Evolutionary conservation across 2,329 filamentous ascomycete species (phyloP).

Genomic region (Pseudocercospora musae): DNA sequence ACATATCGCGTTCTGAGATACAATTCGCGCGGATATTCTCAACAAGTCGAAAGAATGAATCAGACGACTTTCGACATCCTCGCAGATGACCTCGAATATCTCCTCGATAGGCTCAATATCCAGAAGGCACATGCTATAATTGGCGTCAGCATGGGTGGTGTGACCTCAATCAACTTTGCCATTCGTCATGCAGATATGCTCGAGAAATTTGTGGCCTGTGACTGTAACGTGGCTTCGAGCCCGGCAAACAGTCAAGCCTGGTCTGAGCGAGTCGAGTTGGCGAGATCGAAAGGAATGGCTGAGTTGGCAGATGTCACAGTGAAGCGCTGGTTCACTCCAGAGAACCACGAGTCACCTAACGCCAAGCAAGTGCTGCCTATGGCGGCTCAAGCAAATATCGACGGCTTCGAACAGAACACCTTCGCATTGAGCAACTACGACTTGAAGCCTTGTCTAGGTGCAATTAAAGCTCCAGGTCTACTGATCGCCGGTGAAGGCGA

Average conservation of each 20-base stretch:
- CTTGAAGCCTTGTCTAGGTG: slow-evolving; percentile 55
- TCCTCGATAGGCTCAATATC: slow-evolving; percentile 69
- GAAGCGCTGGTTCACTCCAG: slow-evolving; percentile 67
- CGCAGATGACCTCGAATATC: slow-evolving; percentile 61
- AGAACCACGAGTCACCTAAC: slow-evolving; percentile 58
- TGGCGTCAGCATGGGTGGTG: slow-evolving; percentile 79
- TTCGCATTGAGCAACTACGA: slow-evolving; percentile 71
- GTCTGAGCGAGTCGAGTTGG: slow-evolving; percentile 69
- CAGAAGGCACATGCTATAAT: slow-evolving; percentile 63
- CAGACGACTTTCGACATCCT: slow-evolving; percentile 60
- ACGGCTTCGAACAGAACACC: slow-evolving; percentile 66
- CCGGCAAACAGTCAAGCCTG: slow-evolving; percentile 73
- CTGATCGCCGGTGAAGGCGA: slow-evolving; percentile 73
- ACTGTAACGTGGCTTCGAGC: slow-evolving; percentile 72
- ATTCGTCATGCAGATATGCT: slow-evolving; percentile 62
- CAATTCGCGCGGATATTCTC: slow-evolving; percentile 67
- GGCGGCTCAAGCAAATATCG: slow-evolving; percentile 65
- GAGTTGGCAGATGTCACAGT: slow-evolving; percentile 69
- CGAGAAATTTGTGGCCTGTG: slow-evolving; percentile 65
- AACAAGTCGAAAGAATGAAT: slow-evolving; percentile 38
- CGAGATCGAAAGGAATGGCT: slow-evolving; percentile 37
- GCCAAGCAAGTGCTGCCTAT: slow-evolving; percentile 63
- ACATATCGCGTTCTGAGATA: slow-evolving; percentile 74
- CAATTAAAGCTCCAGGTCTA: slow-evolving; percentile 57
- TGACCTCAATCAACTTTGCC: slow-evolving; percentile 70